phyloP scores from a whole-genome alignment of 2,329 filamentous ascomycete species.

The Claviceps lovelessii region DNA sequence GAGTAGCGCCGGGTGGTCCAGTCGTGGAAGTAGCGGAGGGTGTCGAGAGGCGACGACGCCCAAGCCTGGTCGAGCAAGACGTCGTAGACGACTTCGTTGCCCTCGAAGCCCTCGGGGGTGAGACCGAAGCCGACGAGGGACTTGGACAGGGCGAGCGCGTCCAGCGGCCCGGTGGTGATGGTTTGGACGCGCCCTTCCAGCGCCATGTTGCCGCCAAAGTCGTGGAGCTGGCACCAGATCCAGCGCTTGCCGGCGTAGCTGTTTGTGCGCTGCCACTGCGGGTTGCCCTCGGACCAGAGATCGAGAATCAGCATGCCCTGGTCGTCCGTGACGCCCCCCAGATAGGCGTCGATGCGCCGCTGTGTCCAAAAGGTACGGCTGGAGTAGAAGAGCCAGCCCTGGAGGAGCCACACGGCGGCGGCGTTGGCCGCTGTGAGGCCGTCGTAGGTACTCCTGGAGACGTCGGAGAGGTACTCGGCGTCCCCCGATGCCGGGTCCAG shows the following conservation, averaged over 20 bases:
- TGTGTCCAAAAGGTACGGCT: slow-evolving; percentile 29
- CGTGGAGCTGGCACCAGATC: slow-evolving; percentile 40
- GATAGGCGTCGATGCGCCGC: slow-evolving; percentile 31
- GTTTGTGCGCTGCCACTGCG: slow-evolving; percentile 35
- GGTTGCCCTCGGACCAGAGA: slow-evolving; percentile 32
- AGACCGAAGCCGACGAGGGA: slow-evolving; percentile 33
- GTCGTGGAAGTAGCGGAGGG: slow-evolving; percentile 27
- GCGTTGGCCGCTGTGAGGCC: slow-evolving; percentile 33
- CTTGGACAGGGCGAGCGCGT: slow-evolving; percentile 25
- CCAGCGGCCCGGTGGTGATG: slow-evolving; percentile 30
- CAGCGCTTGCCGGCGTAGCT: slow-evolving; percentile 37
- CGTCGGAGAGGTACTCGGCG: slow-evolving; percentile 21
- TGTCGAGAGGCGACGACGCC: slow-evolving; percentile 28
- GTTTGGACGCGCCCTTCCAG: slow-evolving; percentile 36
- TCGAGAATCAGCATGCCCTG: slow-evolving; percentile 36
- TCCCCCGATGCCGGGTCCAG: slow-evolving; percentile 33
- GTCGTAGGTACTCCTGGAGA: slow-evolving; percentile 25
- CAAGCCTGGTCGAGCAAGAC: slow-evolving; percentile 37
- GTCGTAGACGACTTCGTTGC: slow-evolving; percentile 38
- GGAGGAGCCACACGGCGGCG: slow-evolving; percentile 36
- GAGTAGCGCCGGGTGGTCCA: slow-evolving; percentile 32
- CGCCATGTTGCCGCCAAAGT: slow-evolving; percentile 34
- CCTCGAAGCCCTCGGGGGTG: slow-evolving; percentile 35
- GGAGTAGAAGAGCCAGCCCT: slow-evolving; percentile 35
- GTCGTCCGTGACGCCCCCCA: slow-evolving; percentile 28